These are phyloP conservation scores for Neofusicoccum ribis DNA, from an alignment of 2,329 filamentous ascomycete species.

Conservation along the genomic window DNA sequence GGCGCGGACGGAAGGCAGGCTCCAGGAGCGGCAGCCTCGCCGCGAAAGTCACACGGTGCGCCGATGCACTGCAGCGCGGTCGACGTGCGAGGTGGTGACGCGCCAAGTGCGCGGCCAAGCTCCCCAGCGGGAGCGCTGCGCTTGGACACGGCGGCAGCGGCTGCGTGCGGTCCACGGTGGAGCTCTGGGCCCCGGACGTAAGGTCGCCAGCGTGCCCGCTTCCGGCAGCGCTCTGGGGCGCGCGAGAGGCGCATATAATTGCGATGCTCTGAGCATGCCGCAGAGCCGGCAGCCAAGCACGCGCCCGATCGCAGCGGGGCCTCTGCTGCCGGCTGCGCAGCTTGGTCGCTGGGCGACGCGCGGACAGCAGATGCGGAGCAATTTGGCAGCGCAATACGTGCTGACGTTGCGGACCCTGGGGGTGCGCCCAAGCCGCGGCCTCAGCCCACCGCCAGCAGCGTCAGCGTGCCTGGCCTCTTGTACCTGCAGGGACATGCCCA, in stretches of 20 bases:
- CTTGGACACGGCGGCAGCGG: slow-evolving; percentile 5
- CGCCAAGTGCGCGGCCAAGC: not conserved
- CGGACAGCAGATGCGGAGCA: slow-evolving; percentile 5
- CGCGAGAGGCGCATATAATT: not conserved
- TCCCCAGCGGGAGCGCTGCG: slow-evolving; percentile 3
- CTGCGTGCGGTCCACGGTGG: not conserved
- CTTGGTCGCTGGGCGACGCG: slow-evolving; percentile 13
- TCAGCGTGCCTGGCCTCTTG: slow-evolving; percentile 2
- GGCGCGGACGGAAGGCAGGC: not conserved
- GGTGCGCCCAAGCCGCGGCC: not conserved
- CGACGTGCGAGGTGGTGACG: not conserved
- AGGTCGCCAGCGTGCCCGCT: not conserved
- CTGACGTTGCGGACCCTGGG: slow-evolving; percentile 2
- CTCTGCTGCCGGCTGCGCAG: not conserved
- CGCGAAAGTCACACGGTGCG: not conserved
- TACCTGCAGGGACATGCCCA: slow-evolving; percentile 6
- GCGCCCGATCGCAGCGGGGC: not conserved
- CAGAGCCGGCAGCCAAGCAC: not conserved
- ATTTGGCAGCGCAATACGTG: not conserved
- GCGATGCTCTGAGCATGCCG: not conserved
- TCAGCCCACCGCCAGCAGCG: not conserved
- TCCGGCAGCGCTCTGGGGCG: not conserved
- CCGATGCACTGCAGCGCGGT: not conserved
- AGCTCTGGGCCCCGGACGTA: not conserved
- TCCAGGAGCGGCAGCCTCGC: not conserved